phyloP scores from a whole-genome alignment of 228 moss, liverwort and hornwort species.

The Sphagnum fallax region DNA sequence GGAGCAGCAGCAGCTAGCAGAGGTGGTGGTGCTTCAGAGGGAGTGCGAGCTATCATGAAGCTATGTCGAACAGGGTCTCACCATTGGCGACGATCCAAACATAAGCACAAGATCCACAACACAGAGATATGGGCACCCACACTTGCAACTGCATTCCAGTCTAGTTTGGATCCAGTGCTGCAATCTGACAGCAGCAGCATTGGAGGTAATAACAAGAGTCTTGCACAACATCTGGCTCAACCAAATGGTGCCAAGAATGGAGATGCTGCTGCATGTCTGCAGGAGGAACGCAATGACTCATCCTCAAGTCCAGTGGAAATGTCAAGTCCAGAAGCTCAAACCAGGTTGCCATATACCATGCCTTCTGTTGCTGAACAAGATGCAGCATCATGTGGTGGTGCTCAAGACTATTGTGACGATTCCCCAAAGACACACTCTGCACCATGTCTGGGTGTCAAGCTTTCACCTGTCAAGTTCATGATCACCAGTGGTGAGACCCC shows the following conservation, averaged over 20 bases:
- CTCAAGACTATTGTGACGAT: constrained; percentile 19
- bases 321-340: constrained; percentile 11
- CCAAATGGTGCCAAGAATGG: not conserved
- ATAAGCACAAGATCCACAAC: constrained; percentile 2
- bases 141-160: constrained; percentile 40
- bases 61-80: constrained; percentile 30
- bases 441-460: constrained; percentile 36
- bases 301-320: constrained; percentile 1
- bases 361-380: constrained; percentile 23
- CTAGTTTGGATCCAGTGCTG: constrained; percentile 11
- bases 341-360: constrained; percentile 48
- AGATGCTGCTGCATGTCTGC: not conserved
- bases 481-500: constrained; percentile 15
- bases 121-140: constrained; percentile 55
- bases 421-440: constrained; percentile 25
- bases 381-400: constrained; percentile 5
- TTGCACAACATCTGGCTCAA: not conserved
- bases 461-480: constrained; percentile 25
- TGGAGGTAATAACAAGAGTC: not conserved
- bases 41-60: constrained; percentile 45
- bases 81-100: constrained; percentile 21
- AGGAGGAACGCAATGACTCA: constrained; percentile 4
- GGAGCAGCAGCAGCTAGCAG: constrained; percentile 5
- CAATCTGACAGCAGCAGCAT: constrained; percentile 10
- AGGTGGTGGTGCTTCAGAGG: constrained; percentile 27